phyloP scores from a whole-genome alignment of 2,329 filamentous ascomycete species.

The Curvularia lunata region DNA sequence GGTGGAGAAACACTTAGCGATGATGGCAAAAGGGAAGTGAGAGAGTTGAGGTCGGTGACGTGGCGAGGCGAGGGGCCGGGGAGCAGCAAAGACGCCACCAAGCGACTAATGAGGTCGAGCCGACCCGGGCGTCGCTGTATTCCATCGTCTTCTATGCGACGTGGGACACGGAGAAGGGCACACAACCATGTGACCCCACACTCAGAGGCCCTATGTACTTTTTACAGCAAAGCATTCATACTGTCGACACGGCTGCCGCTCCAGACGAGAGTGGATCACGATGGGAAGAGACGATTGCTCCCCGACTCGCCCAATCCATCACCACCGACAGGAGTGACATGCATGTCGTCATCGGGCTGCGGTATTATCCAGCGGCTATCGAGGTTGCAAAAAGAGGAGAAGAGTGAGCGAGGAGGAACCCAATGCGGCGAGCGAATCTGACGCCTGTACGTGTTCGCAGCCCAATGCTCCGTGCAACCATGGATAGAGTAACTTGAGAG shows the following conservation, averaged over 20 bases:
- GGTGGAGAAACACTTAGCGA: conserved; percentile 28
- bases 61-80: conserved; percentile 26
- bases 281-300: conserved; percentile 10
- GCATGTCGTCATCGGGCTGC: conserved; percentile 29
- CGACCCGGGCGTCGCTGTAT: conserved; percentile 31
- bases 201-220: conserved; percentile 3
- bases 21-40: conserved; percentile 17
- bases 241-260: conserved; percentile 9
- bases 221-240: conserved; percentile 18
- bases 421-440: conserved; percentile 33
- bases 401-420: background rate
- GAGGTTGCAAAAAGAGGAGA: conserved; percentile 25
- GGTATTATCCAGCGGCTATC: conserved; percentile 41
- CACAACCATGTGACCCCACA: conserved; percentile 22
- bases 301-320: conserved; percentile 16
- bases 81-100: conserved; percentile 16
- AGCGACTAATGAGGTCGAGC: conserved; percentile 26
- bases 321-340: conserved; percentile 31
- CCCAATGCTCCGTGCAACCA: conserved; percentile 25
- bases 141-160: conserved; percentile 29
- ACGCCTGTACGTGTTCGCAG: conserved; percentile 40
- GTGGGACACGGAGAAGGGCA: conserved; percentile 30
- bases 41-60: conserved; percentile 40
- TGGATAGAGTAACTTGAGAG: conserved; percentile 22
- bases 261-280: conserved; percentile 12